phyloP scores from a whole-genome alignment of 306 rosid genomes.

The Casuarina glauca region DNA sequence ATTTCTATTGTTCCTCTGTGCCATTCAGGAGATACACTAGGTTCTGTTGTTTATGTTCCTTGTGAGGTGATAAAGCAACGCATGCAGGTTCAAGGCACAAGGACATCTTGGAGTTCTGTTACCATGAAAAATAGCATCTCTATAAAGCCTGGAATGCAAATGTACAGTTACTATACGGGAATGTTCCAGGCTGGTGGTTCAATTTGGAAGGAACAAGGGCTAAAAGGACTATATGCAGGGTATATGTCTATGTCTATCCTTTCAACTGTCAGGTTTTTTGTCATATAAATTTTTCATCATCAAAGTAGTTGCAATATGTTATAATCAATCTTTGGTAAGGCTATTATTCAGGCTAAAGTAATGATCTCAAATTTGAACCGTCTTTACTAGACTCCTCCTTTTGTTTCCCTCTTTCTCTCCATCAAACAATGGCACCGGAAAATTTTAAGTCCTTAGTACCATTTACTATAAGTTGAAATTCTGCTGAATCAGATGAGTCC shows the following conservation, averaged over 20 bases:
- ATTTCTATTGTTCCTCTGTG: constrained; percentile 23
- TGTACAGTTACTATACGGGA: constrained; percentile 79
- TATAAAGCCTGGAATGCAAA: constrained; percentile 49
- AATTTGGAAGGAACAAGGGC: constrained; percentile 78
- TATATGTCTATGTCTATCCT: constrained; percentile 25
- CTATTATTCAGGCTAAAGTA: not conserved
- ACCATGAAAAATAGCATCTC: too few species aligned
- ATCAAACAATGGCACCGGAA: not conserved
- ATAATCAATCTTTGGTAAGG: not conserved
- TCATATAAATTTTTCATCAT: not conserved
- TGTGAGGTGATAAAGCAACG: constrained; percentile 94
- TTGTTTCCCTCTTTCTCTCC: not conserved
- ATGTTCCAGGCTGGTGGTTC: constrained; percentile 81
- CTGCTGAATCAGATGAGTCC: constrained; percentile 24
- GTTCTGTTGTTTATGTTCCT: constrained; percentile 93
- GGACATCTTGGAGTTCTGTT: constrained; percentile 62
- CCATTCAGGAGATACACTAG: constrained; percentile 86
- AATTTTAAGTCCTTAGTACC: not conserved
- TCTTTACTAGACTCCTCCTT: not conserved
- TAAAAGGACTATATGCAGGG: constrained; percentile 91
- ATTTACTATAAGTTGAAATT: not conserved
- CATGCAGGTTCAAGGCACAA: constrained; percentile 92
- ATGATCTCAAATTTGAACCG: not conserved
- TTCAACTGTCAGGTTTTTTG: constrained; percentile 13
- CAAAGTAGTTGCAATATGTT: not conserved